phyloP scores from a whole-genome alignment of 306 rosid genomes.

The Delonix regia region DNA sequence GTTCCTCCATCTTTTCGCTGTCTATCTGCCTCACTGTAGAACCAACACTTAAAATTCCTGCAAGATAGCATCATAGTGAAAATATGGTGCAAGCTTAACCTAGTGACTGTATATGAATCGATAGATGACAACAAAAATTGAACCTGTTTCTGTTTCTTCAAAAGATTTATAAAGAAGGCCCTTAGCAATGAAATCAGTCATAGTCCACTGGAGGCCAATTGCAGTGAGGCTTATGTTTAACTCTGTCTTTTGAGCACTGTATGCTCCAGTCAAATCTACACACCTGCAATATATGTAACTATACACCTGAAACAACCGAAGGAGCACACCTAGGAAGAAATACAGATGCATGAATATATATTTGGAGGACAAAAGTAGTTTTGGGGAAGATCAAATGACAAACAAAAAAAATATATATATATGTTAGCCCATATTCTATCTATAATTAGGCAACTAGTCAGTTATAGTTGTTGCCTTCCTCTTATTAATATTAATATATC shows the following conservation, averaged over 20 bases:
- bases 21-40: constrained; percentile 50
- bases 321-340: neutral
- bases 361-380: too few species aligned
- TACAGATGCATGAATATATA: neutral
- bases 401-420: too few species aligned
- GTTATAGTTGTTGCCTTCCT: neutral
- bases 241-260: constrained; percentile 95
- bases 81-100: constrained; percentile 18
- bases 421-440: neutral
- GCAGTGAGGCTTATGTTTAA: constrained; percentile 95
- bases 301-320: constrained; percentile 29
- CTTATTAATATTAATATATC: neutral
- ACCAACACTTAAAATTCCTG: constrained; percentile 42
- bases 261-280: constrained; percentile 93
- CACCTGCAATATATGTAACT: constrained; percentile 64
- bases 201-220: constrained; percentile 92
- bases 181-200: constrained; percentile 93
- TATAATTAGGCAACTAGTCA: neutral
- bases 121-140: constrained; percentile 37
- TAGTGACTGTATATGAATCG: constrained; percentile 5
- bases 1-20: constrained; percentile 49
- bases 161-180: constrained; percentile 58
- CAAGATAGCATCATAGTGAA: constrained; percentile 33
- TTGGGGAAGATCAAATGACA: too few species aligned
- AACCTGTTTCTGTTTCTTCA: constrained; percentile 69